phyloP scores from a whole-genome alignment of 2,329 filamentous ascomycete species.

The Didymella keratinophila region DNA sequence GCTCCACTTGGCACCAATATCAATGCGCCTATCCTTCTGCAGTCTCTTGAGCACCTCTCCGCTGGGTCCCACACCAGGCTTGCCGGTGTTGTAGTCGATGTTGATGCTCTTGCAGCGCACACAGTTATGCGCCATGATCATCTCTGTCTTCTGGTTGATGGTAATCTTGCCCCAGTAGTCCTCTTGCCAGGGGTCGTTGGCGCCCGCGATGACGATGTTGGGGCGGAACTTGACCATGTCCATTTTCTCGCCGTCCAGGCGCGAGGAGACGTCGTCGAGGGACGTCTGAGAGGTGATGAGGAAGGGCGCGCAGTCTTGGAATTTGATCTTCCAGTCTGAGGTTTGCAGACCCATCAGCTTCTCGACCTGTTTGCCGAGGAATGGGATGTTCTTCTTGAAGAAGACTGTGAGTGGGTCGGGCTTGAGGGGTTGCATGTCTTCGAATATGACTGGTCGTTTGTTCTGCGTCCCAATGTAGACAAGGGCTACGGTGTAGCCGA shows the following conservation, averaged over 20 bases:
- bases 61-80: slow-evolving; percentile 45
- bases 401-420: slow-evolving; percentile 28
- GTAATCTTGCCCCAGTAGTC: slow-evolving; percentile 56
- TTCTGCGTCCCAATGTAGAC: slow-evolving; percentile 53
- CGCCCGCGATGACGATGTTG: slow-evolving; percentile 56
- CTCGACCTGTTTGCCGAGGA: slow-evolving; percentile 20
- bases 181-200: slow-evolving; percentile 54
- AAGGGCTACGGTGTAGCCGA: slow-evolving; percentile 54
- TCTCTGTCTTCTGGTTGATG: slow-evolving; percentile 41
- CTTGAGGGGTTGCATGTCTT: slow-evolving; percentile 34
- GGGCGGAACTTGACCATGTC: slow-evolving; percentile 58
- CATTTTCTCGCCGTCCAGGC: slow-evolving; percentile 49
- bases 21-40: slow-evolving; percentile 56
- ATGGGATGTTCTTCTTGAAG: slow-evolving; percentile 25
- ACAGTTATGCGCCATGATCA: slow-evolving; percentile 56
- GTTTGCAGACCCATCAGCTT: slow-evolving; percentile 46
- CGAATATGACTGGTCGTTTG: slow-evolving; percentile 52
- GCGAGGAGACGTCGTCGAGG: slow-evolving; percentile 68
- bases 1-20: slow-evolving; percentile 55
- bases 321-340: slow-evolving; percentile 61
- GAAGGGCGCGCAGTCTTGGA: slow-evolving; percentile 78
- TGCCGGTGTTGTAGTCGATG: slow-evolving; percentile 57
- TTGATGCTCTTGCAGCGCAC: slow-evolving; percentile 57
- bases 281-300: slow-evolving; percentile 76
- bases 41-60: slow-evolving; percentile 57